Evolutionary conservation across 176 grass and related monocot genomes (phyloP).

Genomic region (Rhipidocladum racemiflorum): DNA sequence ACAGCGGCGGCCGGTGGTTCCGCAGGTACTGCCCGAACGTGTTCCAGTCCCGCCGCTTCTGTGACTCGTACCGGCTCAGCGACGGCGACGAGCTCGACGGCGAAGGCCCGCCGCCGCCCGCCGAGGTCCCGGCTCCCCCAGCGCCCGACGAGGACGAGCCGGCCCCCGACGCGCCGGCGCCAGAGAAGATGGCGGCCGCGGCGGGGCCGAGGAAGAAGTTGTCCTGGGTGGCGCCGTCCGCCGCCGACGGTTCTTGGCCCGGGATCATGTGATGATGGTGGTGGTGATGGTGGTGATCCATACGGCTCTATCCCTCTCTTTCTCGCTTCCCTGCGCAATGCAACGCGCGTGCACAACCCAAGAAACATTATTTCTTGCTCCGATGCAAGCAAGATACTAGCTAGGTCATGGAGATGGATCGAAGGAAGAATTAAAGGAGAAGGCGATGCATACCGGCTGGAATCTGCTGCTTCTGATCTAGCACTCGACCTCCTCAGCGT

Average conservation of each 20-base stretch:
- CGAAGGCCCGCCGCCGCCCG: constrained; percentile 11
- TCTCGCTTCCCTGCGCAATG: constrained; percentile 13
- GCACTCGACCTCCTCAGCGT: background rate
- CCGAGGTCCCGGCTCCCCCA: background rate
- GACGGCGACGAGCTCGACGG: constrained; percentile 44
- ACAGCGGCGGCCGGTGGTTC: constrained; percentile 86
- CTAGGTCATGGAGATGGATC: constrained; percentile 26
- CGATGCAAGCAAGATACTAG: background rate
- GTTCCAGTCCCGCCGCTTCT: constrained; percentile 99
- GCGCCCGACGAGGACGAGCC: constrained; percentile 43
- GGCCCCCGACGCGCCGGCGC: background rate
- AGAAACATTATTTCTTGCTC: constrained; percentile 47
- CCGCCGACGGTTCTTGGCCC: constrained; percentile 39
- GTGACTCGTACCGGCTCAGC: constrained; percentile 85
- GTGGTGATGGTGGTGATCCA: constrained; percentile 43
- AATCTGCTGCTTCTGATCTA: constrained; percentile 25
- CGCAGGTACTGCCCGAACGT: constrained; percentile 94
- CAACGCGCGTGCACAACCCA: background rate
- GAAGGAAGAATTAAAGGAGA: background rate
- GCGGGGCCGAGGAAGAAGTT: constrained; percentile 51
- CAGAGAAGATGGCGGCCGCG: constrained; percentile 47
- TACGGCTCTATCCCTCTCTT: background rate
- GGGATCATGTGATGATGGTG: constrained; percentile 64
- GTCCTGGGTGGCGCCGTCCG: constrained; percentile 44
- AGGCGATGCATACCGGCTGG: constrained; percentile 20